These are phyloP conservation scores for Neurospora sp. DNA, from an alignment of 495 filamentous ascomycete species.

Conservation along the genomic window DNA sequence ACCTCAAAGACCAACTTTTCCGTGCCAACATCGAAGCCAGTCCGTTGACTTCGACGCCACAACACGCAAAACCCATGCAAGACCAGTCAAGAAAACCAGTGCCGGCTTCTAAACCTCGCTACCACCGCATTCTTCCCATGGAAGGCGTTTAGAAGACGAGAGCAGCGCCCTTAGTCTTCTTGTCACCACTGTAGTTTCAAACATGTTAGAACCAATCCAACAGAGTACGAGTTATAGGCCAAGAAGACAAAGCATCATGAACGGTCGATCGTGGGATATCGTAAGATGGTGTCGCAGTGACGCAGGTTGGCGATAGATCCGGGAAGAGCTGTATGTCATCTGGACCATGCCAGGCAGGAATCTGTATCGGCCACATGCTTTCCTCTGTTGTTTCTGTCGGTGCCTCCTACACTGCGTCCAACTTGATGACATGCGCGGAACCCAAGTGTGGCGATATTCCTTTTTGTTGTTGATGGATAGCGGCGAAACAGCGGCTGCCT, in stretches of 20 bases:
- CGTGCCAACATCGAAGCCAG: conserved; percentile 22
- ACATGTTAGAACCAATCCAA: conserved; percentile 15
- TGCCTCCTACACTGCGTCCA: background rate
- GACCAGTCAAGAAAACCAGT: conserved; percentile 20
- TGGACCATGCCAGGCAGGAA: background rate
- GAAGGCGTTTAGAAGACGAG: conserved; percentile 76
- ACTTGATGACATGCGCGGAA: background rate
- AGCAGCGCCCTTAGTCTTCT: conserved; percentile 99
- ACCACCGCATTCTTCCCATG: conserved; percentile 14
- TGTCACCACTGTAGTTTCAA: conserved; percentile 74
- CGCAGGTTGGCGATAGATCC: background rate
- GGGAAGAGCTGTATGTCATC: background rate
- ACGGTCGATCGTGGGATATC: background rate
- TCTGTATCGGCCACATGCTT: background rate
- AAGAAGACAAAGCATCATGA: background rate
- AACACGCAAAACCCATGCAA: conserved; percentile 18
- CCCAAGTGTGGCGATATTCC: background rate
- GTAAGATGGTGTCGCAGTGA: background rate
- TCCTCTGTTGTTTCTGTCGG: background rate
- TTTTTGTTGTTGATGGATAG: background rate
- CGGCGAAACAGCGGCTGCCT: background rate
- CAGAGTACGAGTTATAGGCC: background rate
- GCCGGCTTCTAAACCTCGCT: conserved; percentile 13
- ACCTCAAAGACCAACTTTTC: conserved; percentile 20
- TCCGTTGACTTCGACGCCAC: conserved; percentile 16